Conservation (phyloP, 106 monocot genomes). For the Iris macrosiphon region DNA sequence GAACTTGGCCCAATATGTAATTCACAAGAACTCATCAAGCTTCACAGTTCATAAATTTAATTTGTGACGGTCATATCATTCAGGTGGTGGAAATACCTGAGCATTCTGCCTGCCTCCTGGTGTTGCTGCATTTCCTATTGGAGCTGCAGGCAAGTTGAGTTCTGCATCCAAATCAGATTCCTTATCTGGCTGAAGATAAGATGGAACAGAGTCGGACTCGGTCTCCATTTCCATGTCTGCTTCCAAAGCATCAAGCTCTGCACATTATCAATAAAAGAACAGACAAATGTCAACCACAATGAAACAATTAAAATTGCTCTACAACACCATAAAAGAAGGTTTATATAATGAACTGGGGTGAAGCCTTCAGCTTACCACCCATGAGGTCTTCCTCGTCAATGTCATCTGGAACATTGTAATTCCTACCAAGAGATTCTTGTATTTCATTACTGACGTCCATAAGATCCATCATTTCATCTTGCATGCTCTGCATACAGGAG, state of each 20-base stretch:
- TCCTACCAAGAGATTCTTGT: conserved; percentile 70
- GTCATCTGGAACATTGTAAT: conserved; percentile 65
- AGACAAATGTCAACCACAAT: neutral
- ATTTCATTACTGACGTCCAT: conserved; percentile 60
- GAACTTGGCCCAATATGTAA: too few relatives aligned
- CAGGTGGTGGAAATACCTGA: conserved; percentile 19
- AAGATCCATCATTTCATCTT: conserved; percentile 75
- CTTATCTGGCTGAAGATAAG: conserved; percentile 56
- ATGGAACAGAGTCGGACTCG: conserved; percentile 45
- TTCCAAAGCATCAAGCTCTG: conserved; percentile 73
- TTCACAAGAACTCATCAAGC: neutral
- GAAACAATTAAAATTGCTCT: neutral
- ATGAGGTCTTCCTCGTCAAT: conserved; percentile 64
- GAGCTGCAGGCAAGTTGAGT: conserved; percentile 44
- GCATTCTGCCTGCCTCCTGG: conserved; percentile 21
- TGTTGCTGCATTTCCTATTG: conserved; percentile 20
- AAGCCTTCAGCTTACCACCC: conserved; percentile 33
- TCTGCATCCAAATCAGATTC: conserved; percentile 48
- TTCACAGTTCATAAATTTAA: neutral
- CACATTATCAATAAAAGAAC: conserved; percentile 1
- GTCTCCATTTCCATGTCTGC: conserved; percentile 58
- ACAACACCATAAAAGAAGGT: neutral
- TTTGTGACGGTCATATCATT: neutral
- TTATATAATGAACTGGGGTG: neutral
- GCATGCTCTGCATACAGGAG: conserved; percentile 37